A percentile compares a stretch with the other conserved stretches of the same genome.
phyloP scores from a whole-genome alignment of 495 filamentous ascomycete species.

The Tirmania nivea region DNA sequence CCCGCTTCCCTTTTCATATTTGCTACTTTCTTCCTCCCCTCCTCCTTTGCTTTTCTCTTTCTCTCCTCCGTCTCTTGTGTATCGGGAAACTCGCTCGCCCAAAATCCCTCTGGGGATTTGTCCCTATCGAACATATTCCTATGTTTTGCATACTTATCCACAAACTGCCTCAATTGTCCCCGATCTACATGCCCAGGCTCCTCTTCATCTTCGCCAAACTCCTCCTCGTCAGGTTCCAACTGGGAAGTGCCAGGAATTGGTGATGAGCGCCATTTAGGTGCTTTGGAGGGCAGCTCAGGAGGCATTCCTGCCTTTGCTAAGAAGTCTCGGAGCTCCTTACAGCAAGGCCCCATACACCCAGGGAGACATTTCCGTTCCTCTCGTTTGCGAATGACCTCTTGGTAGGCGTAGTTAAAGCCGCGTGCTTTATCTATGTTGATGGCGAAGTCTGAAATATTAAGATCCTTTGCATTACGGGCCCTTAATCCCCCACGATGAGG shows the following conservation, averaged over 20 bases:
- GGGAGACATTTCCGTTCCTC: slow-evolving; percentile 50
- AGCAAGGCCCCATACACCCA: slow-evolving; percentile 47
- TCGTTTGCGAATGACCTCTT: slow-evolving; percentile 49
- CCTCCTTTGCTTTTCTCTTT: slow-evolving; percentile 34
- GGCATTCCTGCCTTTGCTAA: slow-evolving; percentile 14
- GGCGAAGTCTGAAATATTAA: slow-evolving; percentile 45
- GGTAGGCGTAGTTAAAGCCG: slow-evolving; percentile 51
- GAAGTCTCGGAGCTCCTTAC: slow-evolving; percentile 10
- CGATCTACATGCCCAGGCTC: slow-evolving; percentile 31
- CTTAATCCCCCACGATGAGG: background rate
- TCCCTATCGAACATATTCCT: slow-evolving; percentile 47
- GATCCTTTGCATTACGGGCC: background rate
- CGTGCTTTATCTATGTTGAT: slow-evolving; percentile 56
- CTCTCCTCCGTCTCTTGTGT: slow-evolving; percentile 55
- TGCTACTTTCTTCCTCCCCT: slow-evolving; percentile 40
- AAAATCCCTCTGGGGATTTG: slow-evolving; percentile 63
- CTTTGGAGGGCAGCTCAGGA: slow-evolving; percentile 2
- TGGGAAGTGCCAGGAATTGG: slow-evolving; percentile 1
- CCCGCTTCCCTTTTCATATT: slow-evolving; percentile 57
- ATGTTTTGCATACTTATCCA: slow-evolving; percentile 55
- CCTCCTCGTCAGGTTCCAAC: background rate
- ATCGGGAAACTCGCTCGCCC: slow-evolving; percentile 67
- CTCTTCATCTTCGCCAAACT: slow-evolving; percentile 25
- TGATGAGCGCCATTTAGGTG: slow-evolving; percentile 15
- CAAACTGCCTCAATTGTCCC: slow-evolving; percentile 47